Conservation (phyloP, 257 asterid species). For the Nicotiana benthamiana region DNA sequence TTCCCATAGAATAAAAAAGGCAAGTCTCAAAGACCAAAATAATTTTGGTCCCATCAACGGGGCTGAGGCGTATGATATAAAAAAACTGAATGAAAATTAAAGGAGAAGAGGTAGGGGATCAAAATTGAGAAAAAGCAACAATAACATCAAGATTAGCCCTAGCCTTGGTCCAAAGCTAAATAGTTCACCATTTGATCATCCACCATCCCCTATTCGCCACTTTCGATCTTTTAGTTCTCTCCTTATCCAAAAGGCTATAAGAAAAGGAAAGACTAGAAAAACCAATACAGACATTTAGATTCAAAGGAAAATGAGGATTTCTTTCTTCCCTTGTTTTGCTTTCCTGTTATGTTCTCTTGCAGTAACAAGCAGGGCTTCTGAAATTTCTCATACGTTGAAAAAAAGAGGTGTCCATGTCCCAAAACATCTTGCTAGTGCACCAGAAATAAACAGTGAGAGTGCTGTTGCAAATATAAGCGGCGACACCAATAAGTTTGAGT, state of each 20-base stretch:
- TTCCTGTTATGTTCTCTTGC: slow-evolving; percentile 14
- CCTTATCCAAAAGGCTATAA: neutral
- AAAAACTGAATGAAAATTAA: neutral
- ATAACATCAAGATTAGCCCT: neutral
- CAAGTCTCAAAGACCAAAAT: neutral
- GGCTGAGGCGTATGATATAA: neutral
- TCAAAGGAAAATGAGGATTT: slow-evolving; percentile 15
- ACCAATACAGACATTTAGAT: neutral
- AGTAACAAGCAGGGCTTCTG: slow-evolving; percentile 19
- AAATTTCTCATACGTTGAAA: slow-evolving; percentile 6
- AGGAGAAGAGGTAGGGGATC: neutral
- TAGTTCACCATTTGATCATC: neutral
- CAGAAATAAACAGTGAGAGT: slow-evolving; percentile 20
- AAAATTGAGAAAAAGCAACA: neutral
- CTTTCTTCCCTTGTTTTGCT: slow-evolving; percentile 16
- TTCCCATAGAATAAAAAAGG: neutral
- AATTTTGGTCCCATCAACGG: neutral
- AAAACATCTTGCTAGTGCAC: neutral
- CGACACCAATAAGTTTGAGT: neutral
- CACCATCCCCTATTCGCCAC: neutral
- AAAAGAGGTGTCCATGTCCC: slow-evolving; percentile 13
- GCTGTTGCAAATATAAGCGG: neutral
- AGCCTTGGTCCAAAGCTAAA: neutral
- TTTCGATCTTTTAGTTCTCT: neutral
- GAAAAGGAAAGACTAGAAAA: neutral